Conservation (phyloP, 345 rosid species). For the Gossypium mustelinum region DNA sequence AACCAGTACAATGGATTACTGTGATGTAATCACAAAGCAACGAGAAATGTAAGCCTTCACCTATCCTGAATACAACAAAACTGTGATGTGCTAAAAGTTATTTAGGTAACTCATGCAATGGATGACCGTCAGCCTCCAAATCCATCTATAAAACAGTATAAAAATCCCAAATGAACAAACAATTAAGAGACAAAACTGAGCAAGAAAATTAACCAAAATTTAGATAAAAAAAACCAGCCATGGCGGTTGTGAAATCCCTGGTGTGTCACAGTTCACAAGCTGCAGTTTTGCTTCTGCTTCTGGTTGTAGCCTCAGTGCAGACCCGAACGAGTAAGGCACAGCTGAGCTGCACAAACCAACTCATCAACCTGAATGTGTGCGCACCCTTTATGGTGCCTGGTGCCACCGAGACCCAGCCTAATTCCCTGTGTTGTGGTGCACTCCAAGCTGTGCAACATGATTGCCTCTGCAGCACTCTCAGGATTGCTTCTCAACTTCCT, state of each 20-base stretch:
- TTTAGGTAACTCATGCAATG: slow-evolving; percentile 14
- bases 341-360: slow-evolving; percentile 47
- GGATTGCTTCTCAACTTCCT: slow-evolving; percentile 71
- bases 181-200: neutral
- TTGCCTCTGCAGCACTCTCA: slow-evolving; percentile 81
- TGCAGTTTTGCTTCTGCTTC: slow-evolving; percentile 25
- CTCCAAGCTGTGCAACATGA: slow-evolving; percentile 54
- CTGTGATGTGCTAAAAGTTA: neutral
- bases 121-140: neutral
- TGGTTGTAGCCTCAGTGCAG: slow-evolving; percentile 29
- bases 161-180: neutral
- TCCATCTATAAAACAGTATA: neutral
- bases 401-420: slow-evolving; percentile 35
- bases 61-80: neutral
- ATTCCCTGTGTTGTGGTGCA: slow-evolving; percentile 51
- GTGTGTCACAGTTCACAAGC: neutral
- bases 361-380: slow-evolving; percentile 56
- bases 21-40: neutral
- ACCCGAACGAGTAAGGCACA: slow-evolving; percentile 33
- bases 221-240: neutral
- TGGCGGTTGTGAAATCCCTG: neutral
- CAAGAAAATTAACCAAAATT: neutral
- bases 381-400: slow-evolving; percentile 74
- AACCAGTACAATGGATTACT: no score
- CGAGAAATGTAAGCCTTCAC: neutral